Conservation (phyloP, 2,329 filamentous ascomycete species). For the Ophiocordyceps camponoti-floridani region DNA sequence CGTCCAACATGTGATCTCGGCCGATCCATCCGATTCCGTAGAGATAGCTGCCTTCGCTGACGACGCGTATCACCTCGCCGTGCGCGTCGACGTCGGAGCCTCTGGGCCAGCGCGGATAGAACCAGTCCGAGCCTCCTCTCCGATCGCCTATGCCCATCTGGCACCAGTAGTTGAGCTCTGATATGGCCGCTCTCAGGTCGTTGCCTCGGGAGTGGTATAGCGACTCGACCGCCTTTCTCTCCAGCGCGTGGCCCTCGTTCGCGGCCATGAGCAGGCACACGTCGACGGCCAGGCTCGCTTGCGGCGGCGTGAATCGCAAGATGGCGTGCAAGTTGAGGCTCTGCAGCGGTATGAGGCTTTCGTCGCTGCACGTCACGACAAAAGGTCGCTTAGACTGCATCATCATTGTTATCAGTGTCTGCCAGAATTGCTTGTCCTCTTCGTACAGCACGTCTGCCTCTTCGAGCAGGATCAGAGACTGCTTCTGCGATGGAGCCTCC, state of each 20-base stretch:
- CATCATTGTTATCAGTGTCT: slow-evolving; percentile 60
- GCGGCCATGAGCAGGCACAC: slow-evolving; percentile 70
- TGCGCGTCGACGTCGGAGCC: slow-evolving; percentile 50
- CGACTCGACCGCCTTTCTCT: slow-evolving; percentile 44
- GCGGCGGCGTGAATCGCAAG: slow-evolving; percentile 53
- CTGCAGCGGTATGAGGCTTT: slow-evolving; percentile 59
- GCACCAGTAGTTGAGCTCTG: slow-evolving; percentile 89
- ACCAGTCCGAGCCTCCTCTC: slow-evolving; percentile 83
- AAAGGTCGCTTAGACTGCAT: slow-evolving; percentile 78
- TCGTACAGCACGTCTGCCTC: slow-evolving; percentile 90
- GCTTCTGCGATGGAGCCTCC: slow-evolving; percentile 49
- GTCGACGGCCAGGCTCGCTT: slow-evolving; percentile 53
- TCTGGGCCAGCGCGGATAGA: slow-evolving; percentile 58
- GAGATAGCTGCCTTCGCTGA: slow-evolving; percentile 66
- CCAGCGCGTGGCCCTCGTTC: slow-evolving; percentile 70
- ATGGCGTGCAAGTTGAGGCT: slow-evolving; percentile 70
- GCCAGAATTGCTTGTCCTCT: slow-evolving; percentile 92
- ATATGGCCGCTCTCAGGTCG: slow-evolving; percentile 68
- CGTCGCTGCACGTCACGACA: slow-evolving; percentile 88
- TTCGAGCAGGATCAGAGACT: slow-evolving; percentile 85
- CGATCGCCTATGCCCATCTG: slow-evolving; percentile 84
- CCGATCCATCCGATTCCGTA: slow-evolving; percentile 62
- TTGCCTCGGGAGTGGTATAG: slow-evolving; percentile 51
- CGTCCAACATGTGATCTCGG: slow-evolving; percentile 33
- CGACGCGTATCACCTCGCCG: slow-evolving; percentile 53